phyloP scores from a whole-genome alignment of 352 stramenopile species.

The Phytopythium vexans region DNA sequence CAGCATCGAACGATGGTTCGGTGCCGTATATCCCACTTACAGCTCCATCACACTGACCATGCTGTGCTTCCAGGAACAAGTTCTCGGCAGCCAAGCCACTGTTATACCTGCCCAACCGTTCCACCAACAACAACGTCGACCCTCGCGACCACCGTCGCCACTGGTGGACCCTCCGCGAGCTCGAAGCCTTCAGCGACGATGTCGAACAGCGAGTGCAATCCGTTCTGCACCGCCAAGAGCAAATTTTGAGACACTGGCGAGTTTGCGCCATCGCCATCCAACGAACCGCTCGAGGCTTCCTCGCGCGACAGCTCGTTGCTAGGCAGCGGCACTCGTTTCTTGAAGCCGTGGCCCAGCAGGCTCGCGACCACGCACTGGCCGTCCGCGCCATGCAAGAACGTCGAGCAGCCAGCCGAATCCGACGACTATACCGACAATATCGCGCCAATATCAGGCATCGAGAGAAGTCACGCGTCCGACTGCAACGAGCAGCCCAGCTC shows the following conservation, averaged over 20 bases:
- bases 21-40: not conserved
- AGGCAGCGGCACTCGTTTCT: slow-evolving; percentile 19
- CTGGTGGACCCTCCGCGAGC: slow-evolving; percentile 47
- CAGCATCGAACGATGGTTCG: slow-evolving; percentile 21
- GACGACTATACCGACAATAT: slow-evolving; percentile 30
- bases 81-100: slow-evolving; percentile 27
- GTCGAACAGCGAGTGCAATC: slow-evolving; percentile 31
- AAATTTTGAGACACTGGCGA: slow-evolving; percentile 35
- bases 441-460: slow-evolving; percentile 11
- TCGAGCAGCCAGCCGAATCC: slow-evolving; percentile 28
- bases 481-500: slow-evolving; percentile 25
- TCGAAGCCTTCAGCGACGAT: slow-evolving; percentile 31
- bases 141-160: slow-evolving; percentile 20
- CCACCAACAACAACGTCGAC: slow-evolving; percentile 38
- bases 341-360: slow-evolving; percentile 19
- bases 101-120: slow-evolving; percentile 49
- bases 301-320: slow-evolving; percentile 26
- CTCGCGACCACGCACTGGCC: slow-evolving; percentile 16
- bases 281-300: slow-evolving; percentile 30
- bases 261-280: slow-evolving; percentile 35
- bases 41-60: not conserved
- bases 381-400: slow-evolving; percentile 14
- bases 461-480: slow-evolving; percentile 18
- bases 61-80: slow-evolving; percentile 18
- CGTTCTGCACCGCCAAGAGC: slow-evolving; percentile 35